Conservation (phyloP, 768 basidiomycete genomes). For the Coprinopsis sp. region DNA sequence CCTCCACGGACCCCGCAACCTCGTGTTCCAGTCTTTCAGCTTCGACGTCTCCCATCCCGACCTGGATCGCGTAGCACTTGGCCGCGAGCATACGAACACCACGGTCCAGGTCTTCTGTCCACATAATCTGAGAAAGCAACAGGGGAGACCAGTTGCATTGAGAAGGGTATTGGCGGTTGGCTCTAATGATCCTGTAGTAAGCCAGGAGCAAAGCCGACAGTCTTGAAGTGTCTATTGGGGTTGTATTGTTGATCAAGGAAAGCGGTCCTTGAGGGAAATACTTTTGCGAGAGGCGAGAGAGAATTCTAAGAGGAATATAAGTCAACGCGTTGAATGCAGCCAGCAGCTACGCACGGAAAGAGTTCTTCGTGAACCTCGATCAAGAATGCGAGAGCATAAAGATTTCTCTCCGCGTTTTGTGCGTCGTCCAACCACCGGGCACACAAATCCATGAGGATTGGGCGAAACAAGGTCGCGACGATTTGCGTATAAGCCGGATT, state of each 20-base stretch:
- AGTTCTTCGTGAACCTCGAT: conserved; percentile 68
- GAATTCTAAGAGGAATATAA: conserved; percentile 38
- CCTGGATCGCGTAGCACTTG: conserved; percentile 71
- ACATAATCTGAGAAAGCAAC: conserved; percentile 42
- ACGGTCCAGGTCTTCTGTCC: conserved; percentile 43
- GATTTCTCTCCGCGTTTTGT: conserved; percentile 40
- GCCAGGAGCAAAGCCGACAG: conserved; percentile 71
- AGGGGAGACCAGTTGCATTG: conserved; percentile 63
- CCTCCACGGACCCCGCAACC: conserved; percentile 42
- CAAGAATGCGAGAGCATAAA: conserved; percentile 57
- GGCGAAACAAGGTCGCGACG: conserved; percentile 66
- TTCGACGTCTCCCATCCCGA: conserved; percentile 74
- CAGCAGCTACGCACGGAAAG: conserved; percentile 51
- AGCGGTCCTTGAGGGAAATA: conserved; percentile 54
- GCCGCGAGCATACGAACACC: conserved; percentile 70
- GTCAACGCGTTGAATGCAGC: conserved; percentile 5
- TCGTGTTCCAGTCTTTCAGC: conserved; percentile 60
- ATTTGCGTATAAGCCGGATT: conserved; percentile 56
- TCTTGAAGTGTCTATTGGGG: conserved; percentile 35
- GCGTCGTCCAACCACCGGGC: conserved; percentile 72
- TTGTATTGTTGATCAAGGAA: conserved; percentile 32
- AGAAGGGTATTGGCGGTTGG: conserved; percentile 63
- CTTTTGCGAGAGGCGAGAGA: conserved; percentile 46
- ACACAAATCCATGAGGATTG: conserved; percentile 74
- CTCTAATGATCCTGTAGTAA: conserved; percentile 75